Percentiles rank a stretch among this genome's conserved stretches.
Conservation (phyloP, 805 yeast species). For the Kazachstania africana region DNA sequence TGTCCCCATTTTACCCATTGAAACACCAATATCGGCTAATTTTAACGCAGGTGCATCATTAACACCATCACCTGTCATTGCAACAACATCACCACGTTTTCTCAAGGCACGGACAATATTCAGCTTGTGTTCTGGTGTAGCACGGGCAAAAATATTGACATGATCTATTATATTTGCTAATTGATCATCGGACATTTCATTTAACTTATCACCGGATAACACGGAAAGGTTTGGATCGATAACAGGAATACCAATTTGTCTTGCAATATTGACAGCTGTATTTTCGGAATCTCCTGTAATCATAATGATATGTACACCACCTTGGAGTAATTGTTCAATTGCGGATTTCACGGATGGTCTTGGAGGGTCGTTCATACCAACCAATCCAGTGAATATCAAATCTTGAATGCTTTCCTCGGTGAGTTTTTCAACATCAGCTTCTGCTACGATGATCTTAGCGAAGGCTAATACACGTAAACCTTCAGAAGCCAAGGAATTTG, state of each 20-base stretch:
- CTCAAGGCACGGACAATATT: slow-evolving; percentile 83
- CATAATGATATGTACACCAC: slow-evolving; percentile 97
- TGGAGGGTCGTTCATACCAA: slow-evolving; percentile 98
- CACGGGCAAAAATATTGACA: slow-evolving; percentile 87
- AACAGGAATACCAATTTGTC: slow-evolving; percentile 80
- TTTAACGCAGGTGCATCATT: slow-evolving; percentile 98
- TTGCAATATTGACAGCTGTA: slow-evolving; percentile 77
- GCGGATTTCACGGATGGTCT: slow-evolving; percentile 74
- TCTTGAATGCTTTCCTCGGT: slow-evolving; percentile 38
- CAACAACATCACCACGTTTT: slow-evolving; percentile 86
- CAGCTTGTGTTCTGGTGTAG: slow-evolving; percentile 90
- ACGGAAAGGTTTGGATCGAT: slow-evolving; percentile 53
- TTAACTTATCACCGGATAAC: slow-evolving; percentile 76
- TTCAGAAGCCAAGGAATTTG: slow-evolving; percentile 57
- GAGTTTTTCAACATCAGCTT: slow-evolving; percentile 18
- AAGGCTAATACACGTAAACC: slow-evolving; percentile 82
- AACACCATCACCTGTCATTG: slow-evolving; percentile 99
- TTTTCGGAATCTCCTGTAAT: slow-evolving; percentile 90
- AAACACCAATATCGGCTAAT: slow-evolving; percentile 89
- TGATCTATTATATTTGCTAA: slow-evolving; percentile 65
- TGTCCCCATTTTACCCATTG: slow-evolving; percentile 90
- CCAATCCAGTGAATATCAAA: slow-evolving; percentile 69
- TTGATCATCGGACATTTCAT: slow-evolving; percentile 57
- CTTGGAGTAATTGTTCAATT: slow-evolving; percentile 63
- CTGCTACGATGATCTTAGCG: slow-evolving; percentile 39